Percentiles rank a stretch among this genome's conserved stretches.
phyloP scores from a whole-genome alignment of 2,329 filamentous ascomycete species.

The Lachnellula arida region DNA sequence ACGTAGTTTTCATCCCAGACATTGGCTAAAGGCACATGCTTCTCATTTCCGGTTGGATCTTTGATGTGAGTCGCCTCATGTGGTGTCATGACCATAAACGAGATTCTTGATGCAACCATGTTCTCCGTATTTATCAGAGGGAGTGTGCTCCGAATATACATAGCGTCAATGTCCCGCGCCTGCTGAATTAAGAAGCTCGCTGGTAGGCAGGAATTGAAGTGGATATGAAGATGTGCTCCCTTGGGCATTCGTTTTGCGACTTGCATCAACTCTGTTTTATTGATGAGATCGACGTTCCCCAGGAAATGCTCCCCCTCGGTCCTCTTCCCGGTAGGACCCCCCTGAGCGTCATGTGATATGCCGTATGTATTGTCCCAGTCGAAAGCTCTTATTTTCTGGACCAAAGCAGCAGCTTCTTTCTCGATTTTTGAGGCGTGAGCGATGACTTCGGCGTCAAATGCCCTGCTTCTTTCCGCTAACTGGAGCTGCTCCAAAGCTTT shows the following conservation, averaged over 20 bases:
- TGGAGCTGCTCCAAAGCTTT: conserved; percentile 20
- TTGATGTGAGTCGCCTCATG: conserved; percentile 26
- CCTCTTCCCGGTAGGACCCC: conserved; percentile 18
- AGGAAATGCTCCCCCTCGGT: conserved; percentile 52
- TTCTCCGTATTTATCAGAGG: conserved; percentile 38
- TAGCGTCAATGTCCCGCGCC: conserved; percentile 49
- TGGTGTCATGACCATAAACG: conserved; percentile 30
- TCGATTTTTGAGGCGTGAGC: conserved; percentile 24
- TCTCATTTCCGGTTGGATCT: conserved; percentile 18
- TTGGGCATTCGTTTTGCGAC: conserved; percentile 61
- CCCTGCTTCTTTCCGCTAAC: conserved; percentile 21
- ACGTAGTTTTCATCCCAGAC: conserved; percentile 49
- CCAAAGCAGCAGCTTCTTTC: conserved; percentile 24
- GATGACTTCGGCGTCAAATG: conserved; percentile 28
- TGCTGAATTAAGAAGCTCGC: conserved; percentile 56
- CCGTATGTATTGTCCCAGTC: conserved; percentile 28
- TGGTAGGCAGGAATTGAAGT: conserved; percentile 70
- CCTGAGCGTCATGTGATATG: conserved; percentile 15
- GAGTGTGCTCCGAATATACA: conserved; percentile 63
- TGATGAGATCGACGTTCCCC: conserved; percentile 49
- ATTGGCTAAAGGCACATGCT: conserved; percentile 31
- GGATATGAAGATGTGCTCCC: conserved; percentile 67
- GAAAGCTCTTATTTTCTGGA: conserved; percentile 26
- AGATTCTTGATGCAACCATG: conserved; percentile 22
- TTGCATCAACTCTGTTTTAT: conserved; percentile 51